Percentiles rank a stretch among this genome's conserved stretches.
These are phyloP conservation scores for Kwoniella dejecticola DNA, from an alignment of 768 basidiomycete species.

Conservation along the genomic window DNA sequence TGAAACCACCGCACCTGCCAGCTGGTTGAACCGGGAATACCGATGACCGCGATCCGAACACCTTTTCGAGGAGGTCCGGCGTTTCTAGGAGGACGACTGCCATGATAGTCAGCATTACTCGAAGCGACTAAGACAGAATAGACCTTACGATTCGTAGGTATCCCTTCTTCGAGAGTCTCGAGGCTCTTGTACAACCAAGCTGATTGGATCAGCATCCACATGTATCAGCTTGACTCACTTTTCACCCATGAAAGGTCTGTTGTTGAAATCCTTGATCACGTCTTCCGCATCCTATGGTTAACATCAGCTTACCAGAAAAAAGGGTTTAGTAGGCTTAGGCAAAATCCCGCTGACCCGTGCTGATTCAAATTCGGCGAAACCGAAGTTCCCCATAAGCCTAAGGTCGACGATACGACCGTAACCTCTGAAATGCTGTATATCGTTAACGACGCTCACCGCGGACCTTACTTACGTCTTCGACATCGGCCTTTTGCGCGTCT, in stretches of 20 bases:
- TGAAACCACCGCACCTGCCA: slow-evolving; percentile 85
- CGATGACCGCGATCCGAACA: slow-evolving; percentile 75
- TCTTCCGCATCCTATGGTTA: slow-evolving; percentile 83
- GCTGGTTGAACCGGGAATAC: slow-evolving; percentile 89
- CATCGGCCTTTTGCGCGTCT: slow-evolving; percentile 53
- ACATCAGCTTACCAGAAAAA: background rate
- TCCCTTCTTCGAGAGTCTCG: slow-evolving; percentile 83
- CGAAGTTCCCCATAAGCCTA: slow-evolving; percentile 95
- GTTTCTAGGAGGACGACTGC: slow-evolving; percentile 29
- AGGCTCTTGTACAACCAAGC: slow-evolving; percentile 87
- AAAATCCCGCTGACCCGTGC: slow-evolving; percentile 63
- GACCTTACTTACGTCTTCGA: slow-evolving; percentile 45
- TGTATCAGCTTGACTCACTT: slow-evolving; percentile 60
- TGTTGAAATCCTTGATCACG: slow-evolving; percentile 81
- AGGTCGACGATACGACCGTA: slow-evolving; percentile 78
- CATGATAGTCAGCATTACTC: slow-evolving; percentile 8
- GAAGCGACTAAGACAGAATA: slow-evolving; percentile 12
- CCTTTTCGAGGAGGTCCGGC: slow-evolving; percentile 42
- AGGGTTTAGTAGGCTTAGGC: background rate
- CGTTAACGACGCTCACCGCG: background rate
- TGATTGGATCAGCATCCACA: slow-evolving; percentile 47
- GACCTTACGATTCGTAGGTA: slow-evolving; percentile 62
- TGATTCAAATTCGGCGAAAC: slow-evolving; percentile 94
- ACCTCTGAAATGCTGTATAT: slow-evolving; percentile 67
- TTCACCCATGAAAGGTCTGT: slow-evolving; percentile 84